Conservation (phyloP, 768 basidiomycete species). For the Bullera alba region DNA sequence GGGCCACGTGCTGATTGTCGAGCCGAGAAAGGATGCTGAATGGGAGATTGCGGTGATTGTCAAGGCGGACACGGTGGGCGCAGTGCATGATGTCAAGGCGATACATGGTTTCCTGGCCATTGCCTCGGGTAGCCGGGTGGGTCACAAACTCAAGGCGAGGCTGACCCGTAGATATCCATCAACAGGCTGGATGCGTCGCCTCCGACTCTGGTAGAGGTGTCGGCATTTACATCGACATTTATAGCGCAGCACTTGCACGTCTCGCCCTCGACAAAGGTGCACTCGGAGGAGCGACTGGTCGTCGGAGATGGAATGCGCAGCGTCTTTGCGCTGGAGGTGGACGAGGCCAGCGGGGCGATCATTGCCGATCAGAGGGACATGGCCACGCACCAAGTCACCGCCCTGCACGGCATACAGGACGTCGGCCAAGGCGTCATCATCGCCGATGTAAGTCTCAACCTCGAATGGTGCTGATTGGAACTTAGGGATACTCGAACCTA, state of each 20-base stretch:
- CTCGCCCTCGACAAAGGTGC: slow-evolving; percentile 8
- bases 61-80: slow-evolving; percentile 16
- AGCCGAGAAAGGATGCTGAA: slow-evolving; percentile 6
- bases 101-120: slow-evolving; percentile 40
- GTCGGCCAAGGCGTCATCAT: slow-evolving; percentile 35
- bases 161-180: slow-evolving; percentile 15
- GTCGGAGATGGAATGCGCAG: slow-evolving; percentile 44
- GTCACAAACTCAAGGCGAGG: not conserved
- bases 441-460: slow-evolving; percentile 32
- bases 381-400: slow-evolving; percentile 38
- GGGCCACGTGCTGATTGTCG: slow-evolving; percentile 22
- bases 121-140: slow-evolving; percentile 36
- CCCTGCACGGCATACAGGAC: slow-evolving; percentile 33
- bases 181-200: slow-evolving; percentile 16
- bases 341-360: slow-evolving; percentile 24
- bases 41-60: slow-evolving; percentile 5
- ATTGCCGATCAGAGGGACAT: slow-evolving; percentile 36
- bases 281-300: slow-evolving; percentile 27
- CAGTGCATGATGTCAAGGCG: slow-evolving; percentile 33
- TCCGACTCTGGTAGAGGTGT: slow-evolving; percentile 12
- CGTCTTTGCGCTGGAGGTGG: slow-evolving; percentile 33
- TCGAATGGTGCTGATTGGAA: not conserved
- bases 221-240: slow-evolving; percentile 34
- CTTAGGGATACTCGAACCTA: slow-evolving; percentile 37
- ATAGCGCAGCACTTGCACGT: slow-evolving; percentile 35